phyloP scores from a whole-genome alignment of 805 yeast species.

The Candida arabinofermentans region DNA sequence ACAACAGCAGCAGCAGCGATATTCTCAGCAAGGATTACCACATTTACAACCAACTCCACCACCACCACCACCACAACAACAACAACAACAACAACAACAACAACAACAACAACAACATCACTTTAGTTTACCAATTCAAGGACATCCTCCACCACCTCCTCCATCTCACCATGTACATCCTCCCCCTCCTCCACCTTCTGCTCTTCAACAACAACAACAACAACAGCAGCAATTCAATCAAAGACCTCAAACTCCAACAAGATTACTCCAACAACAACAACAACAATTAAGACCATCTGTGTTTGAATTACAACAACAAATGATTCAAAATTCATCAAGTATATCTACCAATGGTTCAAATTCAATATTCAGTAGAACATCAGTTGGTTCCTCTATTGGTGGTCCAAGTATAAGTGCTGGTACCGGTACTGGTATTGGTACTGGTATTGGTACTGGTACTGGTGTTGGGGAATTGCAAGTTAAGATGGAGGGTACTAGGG shows the following conservation, averaged over 20 bases:
- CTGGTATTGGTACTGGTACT: not conserved
- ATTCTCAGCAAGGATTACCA: too few species aligned
- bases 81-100: not conserved
- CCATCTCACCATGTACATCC: slow-evolving; percentile 3
- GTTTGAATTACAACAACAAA: slow-evolving; percentile 16
- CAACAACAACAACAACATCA: not conserved
- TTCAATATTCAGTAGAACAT: slow-evolving; percentile 25
- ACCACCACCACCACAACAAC: not conserved
- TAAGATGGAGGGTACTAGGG: too few species aligned
- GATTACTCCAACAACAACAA: slow-evolving; percentile 1
- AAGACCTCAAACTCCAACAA: slow-evolving; percentile 5
- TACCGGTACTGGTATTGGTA: slow-evolving; percentile 2
- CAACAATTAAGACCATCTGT: slow-evolving; percentile 16
- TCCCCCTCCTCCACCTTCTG: slow-evolving; percentile 5
- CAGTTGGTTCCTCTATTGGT: slow-evolving; percentile 19
- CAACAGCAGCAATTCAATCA: slow-evolving; percentile 5
- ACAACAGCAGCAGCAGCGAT: not conserved
- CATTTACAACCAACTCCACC: not conserved
- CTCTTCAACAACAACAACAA: slow-evolving; percentile 1
- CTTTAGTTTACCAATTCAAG: not conserved
- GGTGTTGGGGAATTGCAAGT: not conserved
- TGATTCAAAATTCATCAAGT: slow-evolving; percentile 16
- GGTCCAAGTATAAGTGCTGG: slow-evolving; percentile 6
- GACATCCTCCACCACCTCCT: slow-evolving; percentile 9
- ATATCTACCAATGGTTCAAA: slow-evolving; percentile 20